Percentiles rank a stretch among this genome's conserved stretches.
phyloP scores from a whole-genome alignment of 495 filamentous ascomycete genomes.

The Ascodesmis nigricans region DNA sequence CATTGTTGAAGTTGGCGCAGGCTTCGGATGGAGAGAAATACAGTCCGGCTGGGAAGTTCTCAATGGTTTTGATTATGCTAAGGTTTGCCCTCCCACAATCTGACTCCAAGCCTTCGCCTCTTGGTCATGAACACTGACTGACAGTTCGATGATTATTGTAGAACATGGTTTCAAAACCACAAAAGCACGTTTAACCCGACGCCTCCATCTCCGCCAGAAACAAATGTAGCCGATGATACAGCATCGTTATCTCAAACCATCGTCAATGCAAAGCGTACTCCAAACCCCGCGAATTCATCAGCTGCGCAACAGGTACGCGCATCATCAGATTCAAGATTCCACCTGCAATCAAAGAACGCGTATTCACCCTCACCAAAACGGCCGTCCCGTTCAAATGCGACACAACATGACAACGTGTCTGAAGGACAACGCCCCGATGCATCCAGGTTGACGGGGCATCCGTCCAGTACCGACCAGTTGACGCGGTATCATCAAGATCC shows the following conservation, averaged over 20 bases:
- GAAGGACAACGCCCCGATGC: neutral
- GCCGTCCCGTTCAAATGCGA: slow-evolving; percentile 2
- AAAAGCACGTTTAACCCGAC: slow-evolving; percentile 16
- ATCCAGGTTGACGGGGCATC: neutral
- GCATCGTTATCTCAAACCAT: slow-evolving; percentile 8
- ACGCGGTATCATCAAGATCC: too few species aligned
- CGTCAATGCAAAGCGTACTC: too few species aligned
- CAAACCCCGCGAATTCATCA: too few species aligned
- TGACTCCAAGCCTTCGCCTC: too few species aligned
- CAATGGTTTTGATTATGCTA: slow-evolving; percentile 51
- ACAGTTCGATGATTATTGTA: too few species aligned
- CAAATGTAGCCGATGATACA: slow-evolving; percentile 11
- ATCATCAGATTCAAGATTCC: slow-evolving; percentile 2
- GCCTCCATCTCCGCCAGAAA: neutral
- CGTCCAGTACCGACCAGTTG: neutral
- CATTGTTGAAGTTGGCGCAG: slow-evolving; percentile 42
- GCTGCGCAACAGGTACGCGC: neutral
- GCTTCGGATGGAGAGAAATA: slow-evolving; percentile 42
- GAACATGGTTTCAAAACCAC: slow-evolving; percentile 26
- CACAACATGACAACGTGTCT: neutral
- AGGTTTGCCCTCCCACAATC: too few species aligned
- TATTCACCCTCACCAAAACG: slow-evolving; percentile 5
- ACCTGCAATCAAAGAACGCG: slow-evolving; percentile 6
- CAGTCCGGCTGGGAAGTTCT: slow-evolving; percentile 52
- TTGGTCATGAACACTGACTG: too few species aligned